Evolutionary conservation across 352 stramenopile genomes (phyloP).

Genomic region (Globisporangium barbulae): DNA sequence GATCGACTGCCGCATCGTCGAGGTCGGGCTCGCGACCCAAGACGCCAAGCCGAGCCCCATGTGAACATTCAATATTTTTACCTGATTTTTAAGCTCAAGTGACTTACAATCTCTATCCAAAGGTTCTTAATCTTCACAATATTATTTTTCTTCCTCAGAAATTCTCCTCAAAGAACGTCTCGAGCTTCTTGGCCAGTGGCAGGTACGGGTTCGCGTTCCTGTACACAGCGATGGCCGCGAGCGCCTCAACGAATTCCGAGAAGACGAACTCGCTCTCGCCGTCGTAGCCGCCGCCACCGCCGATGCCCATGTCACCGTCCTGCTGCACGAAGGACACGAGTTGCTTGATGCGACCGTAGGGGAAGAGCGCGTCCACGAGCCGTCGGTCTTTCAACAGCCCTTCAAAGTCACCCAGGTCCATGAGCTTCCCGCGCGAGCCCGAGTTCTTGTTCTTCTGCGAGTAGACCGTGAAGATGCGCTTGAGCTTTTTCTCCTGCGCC

Average conservation of each 20-base stretch:
- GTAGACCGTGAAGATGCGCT: conserved; percentile 68
- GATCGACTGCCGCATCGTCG: conserved; percentile 79
- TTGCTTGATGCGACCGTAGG: conserved; percentile 69
- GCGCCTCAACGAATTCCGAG: conserved; percentile 71
- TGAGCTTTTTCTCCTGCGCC: conserved; percentile 71
- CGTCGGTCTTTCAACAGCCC: conserved; percentile 62
- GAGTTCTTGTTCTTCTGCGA: conserved; percentile 78
- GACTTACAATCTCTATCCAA: not conserved
- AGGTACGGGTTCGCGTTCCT: conserved; percentile 80
- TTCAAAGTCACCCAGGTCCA: conserved; percentile 73
- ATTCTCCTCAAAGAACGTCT: conserved; percentile 75
- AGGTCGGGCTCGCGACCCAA: conserved; percentile 63
- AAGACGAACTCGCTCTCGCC: conserved; percentile 77
- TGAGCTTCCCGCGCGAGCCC: conserved; percentile 60
- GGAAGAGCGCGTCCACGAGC: conserved; percentile 72
- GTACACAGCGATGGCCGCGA: conserved; percentile 68
- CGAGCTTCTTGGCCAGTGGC: conserved; percentile 68
- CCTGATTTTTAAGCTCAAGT: not conserved
- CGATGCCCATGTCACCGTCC: conserved; percentile 52
- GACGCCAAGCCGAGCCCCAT: conserved; percentile 15
- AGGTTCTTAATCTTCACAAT: not conserved
- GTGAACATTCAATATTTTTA: not conserved
- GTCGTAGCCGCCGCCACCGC: conserved; percentile 47
- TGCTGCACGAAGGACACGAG: conserved; percentile 77
- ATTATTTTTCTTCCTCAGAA: conserved; percentile 24